Evolutionary conservation across 805 yeast species (phyloP), one percentile per base, ranked within the genome.

Genomic region (Lipomyces chichibuensis): DNA sequence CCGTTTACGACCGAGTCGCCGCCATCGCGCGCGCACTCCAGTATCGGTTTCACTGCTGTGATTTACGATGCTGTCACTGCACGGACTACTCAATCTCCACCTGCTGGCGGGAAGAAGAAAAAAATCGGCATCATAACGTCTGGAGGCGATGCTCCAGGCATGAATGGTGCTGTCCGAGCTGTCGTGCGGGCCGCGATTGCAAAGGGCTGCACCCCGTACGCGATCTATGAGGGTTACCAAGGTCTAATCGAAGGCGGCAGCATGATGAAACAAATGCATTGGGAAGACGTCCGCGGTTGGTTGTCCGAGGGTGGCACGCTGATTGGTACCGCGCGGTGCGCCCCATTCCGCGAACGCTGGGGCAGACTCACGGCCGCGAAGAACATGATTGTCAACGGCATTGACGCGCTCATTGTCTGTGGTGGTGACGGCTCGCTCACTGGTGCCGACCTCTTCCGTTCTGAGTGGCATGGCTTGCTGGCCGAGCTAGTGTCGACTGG

Each of bases 351-450:
- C 74, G 94, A 94, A 78, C 85, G 96, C 65, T 82, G 84, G 77
- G 98, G 98, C 57, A 85, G 99, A 73, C 84, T 91, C 69, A 80
- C 79, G 63, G 97, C 92, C 27, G 95, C 97, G 67, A 87, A 87
- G 75, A 89, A 95, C 77, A 83, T 95, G 87, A 88, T 95, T 73
- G 81, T 83, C 14, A 86, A 88, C 74, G 98, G 98, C 69, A 93
- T 95, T 70, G 98, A 95, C 76, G 98, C 97, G 1, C 83, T 95
- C 67, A 88, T 95, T 69, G 98, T 95, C 17, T 91, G 97, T 81
- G 99, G 99, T 75, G 99, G 99, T 81, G 99, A 95, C 79, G 99
- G 99, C 61, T 93, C 98, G 0, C 83, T 95, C 69, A 95, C 99
- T 0, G 99, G 99, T 75, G 99, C 99, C 14, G 98, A 95, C 78